phyloP scores from a whole-genome alignment of 495 filamentous ascomycete genomes.

The Saxophila tyrrhenica region DNA sequence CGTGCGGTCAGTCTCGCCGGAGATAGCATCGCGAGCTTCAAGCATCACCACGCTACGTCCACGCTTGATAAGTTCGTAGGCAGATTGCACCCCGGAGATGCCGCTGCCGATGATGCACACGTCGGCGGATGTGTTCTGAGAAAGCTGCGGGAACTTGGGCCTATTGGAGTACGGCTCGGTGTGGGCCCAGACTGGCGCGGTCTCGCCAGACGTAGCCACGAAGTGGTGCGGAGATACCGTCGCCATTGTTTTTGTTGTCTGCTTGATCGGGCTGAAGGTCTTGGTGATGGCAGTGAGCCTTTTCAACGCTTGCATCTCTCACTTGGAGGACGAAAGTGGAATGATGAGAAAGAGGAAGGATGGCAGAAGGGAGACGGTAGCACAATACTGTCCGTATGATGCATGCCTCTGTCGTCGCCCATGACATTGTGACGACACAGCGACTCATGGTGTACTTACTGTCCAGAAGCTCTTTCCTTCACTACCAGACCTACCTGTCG shows the following conservation, averaged over 20 bases:
- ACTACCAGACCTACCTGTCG: no score
- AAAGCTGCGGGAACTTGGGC: conserved; percentile 36
- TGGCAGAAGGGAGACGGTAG: neutral
- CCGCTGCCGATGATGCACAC: conserved; percentile 45
- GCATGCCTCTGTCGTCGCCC: no score
- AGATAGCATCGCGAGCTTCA: conserved; percentile 42
- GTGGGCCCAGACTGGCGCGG: conserved; percentile 43
- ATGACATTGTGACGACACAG: neutral
- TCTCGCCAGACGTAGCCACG: conserved; percentile 39
- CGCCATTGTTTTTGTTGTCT: conserved; percentile 1
- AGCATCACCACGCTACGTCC: conserved; percentile 40
- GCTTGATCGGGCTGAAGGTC: neutral
- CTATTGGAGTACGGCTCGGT: conserved; percentile 37
- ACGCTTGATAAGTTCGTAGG: conserved; percentile 43
- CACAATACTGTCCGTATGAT: neutral
- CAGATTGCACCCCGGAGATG: conserved; percentile 42
- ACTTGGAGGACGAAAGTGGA: neutral
- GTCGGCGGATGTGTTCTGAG: conserved; percentile 30
- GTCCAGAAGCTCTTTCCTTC: no score
- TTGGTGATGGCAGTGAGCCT: neutral
- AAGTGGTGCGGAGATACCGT: conserved; percentile 23
- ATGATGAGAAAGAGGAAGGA: neutral
- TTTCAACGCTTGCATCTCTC: neutral
- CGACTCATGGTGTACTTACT: neutral
- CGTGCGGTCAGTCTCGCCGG: conserved; percentile 44